Percentiles rank a stretch among this genome's conserved stretches.
phyloP scores from a whole-genome alignment of 176 grass and related monocot genomes.

The Phragmites australis region DNA sequence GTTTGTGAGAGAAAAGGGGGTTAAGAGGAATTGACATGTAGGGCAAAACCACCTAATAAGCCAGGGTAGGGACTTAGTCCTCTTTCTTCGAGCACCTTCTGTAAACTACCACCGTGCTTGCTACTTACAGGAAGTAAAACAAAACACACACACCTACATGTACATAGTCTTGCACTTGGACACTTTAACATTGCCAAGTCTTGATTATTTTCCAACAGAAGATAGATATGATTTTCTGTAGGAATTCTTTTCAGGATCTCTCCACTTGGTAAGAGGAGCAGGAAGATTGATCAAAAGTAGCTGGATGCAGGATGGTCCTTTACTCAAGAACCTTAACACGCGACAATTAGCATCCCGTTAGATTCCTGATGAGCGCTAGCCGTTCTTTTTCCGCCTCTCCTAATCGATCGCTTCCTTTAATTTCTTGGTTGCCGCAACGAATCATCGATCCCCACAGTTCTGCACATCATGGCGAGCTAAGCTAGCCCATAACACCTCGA shows the following conservation, averaged over 20 bases:
- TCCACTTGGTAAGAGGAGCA: slow-evolving; percentile 26
- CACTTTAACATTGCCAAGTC: no score
- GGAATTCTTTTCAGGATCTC: not conserved
- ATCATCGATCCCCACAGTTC: slow-evolving; percentile 29
- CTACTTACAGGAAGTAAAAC: no score
- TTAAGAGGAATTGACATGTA: no score
- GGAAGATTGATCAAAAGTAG: no score
- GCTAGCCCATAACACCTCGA: slow-evolving; percentile 3
- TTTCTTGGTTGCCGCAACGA: slow-evolving; percentile 11
- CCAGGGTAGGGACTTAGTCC: no score
- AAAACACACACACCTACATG: no score
- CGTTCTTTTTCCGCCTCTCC: slow-evolving; percentile 54
- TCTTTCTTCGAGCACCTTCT: no score
- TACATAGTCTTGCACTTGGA: no score
- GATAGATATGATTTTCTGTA: slow-evolving; percentile 35
- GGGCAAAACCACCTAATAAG: no score
- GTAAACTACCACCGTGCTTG: no score
- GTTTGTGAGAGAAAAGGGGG: no score
- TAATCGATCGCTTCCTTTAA: slow-evolving; percentile 25
- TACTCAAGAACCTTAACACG: slow-evolving; percentile 43
- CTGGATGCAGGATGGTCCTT: slow-evolving; percentile 37
- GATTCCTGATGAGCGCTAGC: slow-evolving; percentile 56
- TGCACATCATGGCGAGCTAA: not conserved
- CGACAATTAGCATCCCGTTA: slow-evolving; percentile 51
- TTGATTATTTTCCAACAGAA: no score